Evolutionary conservation across 2,329 filamentous ascomycete genomes (phyloP).

Genomic region (Paecilomyces sp.): DNA sequence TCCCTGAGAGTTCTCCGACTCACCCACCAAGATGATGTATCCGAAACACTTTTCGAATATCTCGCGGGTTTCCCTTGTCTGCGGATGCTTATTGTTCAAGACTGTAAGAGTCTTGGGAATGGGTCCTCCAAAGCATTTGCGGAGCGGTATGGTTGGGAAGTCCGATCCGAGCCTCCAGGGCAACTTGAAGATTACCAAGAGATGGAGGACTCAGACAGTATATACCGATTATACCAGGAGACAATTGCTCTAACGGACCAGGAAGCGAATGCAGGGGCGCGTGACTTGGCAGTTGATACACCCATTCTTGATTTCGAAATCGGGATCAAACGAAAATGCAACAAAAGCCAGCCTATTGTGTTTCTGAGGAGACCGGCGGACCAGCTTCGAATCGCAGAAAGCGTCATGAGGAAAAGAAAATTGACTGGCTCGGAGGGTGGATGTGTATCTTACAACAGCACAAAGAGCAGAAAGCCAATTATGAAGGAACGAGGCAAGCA

Average conservation of each 20-base stretch:
- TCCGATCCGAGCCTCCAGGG: not conserved
- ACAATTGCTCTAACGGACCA: slow-evolving; percentile 2
- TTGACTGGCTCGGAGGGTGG: not conserved
- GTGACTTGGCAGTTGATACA: slow-evolving; percentile 3
- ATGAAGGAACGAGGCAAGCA: slow-evolving; percentile 19
- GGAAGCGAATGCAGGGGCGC: not conserved
- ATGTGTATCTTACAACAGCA: not conserved
- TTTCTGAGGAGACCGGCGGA: slow-evolving; percentile 2
- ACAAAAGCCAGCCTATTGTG: slow-evolving; percentile 2
- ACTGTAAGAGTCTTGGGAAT: slow-evolving; percentile 22
- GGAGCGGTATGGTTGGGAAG: slow-evolving; percentile 22
- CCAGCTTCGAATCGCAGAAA: not conserved
- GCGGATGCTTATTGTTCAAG: slow-evolving; percentile 24
- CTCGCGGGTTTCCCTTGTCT: slow-evolving; percentile 28
- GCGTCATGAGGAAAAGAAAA: slow-evolving; percentile 5
- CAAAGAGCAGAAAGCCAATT: slow-evolving; percentile 9
- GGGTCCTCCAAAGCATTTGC: slow-evolving; percentile 10
- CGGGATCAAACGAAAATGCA: slow-evolving; percentile 6
- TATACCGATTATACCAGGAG: slow-evolving; percentile 11
- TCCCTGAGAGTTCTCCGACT: slow-evolving; percentile 32
- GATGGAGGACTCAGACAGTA: slow-evolving; percentile 2
- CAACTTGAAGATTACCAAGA: not conserved
- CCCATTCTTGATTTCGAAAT: slow-evolving; percentile 20
- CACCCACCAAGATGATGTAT: slow-evolving; percentile 23
- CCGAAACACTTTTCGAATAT: slow-evolving; percentile 23